Percentiles rank a stretch among this genome's conserved stretches.
Conservation (phyloP, 768 basidiomycete species). For the Basidioascus undulatus region DNA sequence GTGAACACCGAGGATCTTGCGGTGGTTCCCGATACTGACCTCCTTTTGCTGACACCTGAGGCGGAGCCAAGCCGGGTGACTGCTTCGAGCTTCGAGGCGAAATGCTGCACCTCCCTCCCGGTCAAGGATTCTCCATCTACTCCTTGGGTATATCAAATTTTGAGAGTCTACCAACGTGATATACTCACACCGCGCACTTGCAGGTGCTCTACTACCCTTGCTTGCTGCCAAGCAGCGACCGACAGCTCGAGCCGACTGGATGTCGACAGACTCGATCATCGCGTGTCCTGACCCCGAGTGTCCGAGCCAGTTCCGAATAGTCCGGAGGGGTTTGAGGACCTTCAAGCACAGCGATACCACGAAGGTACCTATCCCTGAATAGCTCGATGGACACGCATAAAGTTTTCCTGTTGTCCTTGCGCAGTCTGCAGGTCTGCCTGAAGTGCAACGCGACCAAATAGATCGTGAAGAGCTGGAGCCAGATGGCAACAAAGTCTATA, state of each 20-base stretch:
- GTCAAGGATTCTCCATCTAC: constrained; percentile 44
- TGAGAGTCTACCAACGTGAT: not conserved
- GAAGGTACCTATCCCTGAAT: constrained; percentile 23
- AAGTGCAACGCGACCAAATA: too few species aligned
- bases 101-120: constrained; percentile 34
- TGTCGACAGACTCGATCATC: constrained; percentile 37
- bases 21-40: too few species aligned
- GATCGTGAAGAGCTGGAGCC: too few species aligned
- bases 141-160: constrained; percentile 25
- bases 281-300: constrained; percentile 47
- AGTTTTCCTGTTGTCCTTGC: too few species aligned
- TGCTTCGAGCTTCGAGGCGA: constrained; percentile 39
- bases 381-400: too few species aligned
- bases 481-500: too few species aligned
- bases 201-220: constrained; percentile 39
- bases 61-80: constrained; percentile 39
- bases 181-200: not conserved
- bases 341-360: constrained; percentile 35
- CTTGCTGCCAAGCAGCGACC: constrained; percentile 40
- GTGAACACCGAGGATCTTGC: too few species aligned
- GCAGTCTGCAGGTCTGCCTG: too few species aligned
- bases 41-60: too few species aligned
- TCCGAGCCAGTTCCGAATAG: constrained; percentile 30
- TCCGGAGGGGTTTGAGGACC: constrained; percentile 26
- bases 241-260: constrained; percentile 36